Conservation (phyloP, 495 filamentous ascomycete species). For the Aspergillus conjunctus region DNA sequence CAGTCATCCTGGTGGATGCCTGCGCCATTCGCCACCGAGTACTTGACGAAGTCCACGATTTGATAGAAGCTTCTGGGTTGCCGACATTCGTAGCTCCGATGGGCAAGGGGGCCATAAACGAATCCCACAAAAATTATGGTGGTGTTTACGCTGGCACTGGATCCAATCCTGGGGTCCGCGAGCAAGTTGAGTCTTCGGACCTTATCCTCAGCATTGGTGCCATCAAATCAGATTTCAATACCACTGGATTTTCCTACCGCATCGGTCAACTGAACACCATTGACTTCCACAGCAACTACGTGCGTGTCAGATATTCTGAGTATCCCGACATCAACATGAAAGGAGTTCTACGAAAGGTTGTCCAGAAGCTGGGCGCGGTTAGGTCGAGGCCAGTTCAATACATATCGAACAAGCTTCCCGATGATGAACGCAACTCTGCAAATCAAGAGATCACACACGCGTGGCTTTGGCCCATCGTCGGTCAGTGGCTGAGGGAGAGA, state of each 20-base stretch:
- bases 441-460: conserved; percentile 71
- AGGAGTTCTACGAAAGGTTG: conserved; percentile 77
- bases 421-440: conserved; percentile 49
- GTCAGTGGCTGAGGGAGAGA: conserved; percentile 71
- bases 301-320: conserved; percentile 75
- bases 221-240: conserved; percentile 90
- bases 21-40: conserved; percentile 82
- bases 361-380: conserved; percentile 60
- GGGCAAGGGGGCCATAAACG: conserved; percentile 88
- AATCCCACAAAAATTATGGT: conserved; percentile 72
- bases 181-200: conserved; percentile 77
- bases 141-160: conserved; percentile 87
- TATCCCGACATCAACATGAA: conserved; percentile 86
- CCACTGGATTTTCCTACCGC: conserved; percentile 83
- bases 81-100: conserved; percentile 89
- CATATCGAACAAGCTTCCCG: conserved; percentile 57
- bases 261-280: conserved; percentile 81
- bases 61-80: conserved; percentile 75
- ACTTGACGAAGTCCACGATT: conserved; percentile 71
- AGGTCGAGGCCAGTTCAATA: conserved; percentile 44
- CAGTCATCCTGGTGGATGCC: conserved; percentile 87
- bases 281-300: conserved; percentile 81
- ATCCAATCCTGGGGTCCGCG: conserved; percentile 68
- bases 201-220: conserved; percentile 82
- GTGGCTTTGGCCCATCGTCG: conserved; percentile 83